Evolutionary conservation across 2,329 filamentous ascomycete species (phyloP), one percentile per base, ranked within the genome.

Genomic region (Exophiala xenobiotica): DNA sequence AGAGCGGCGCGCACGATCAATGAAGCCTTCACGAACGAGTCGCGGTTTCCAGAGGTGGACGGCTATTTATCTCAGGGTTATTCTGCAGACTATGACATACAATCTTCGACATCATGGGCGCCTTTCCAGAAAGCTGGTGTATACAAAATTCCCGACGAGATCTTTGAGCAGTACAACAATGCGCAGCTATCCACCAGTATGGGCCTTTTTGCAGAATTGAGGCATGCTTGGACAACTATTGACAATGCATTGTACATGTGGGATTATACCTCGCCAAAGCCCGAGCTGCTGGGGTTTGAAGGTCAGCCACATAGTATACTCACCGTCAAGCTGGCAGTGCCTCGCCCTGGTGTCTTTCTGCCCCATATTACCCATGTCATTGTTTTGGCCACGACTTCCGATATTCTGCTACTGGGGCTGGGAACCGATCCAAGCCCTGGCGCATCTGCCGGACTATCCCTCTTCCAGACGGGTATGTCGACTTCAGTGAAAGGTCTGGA

Each of bases 171-270:
- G 67, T 92, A 95, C 69, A 95, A 99, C 63, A 78, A 82, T 45
- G 87, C 88, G 51, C 85, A 95, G 66, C 83, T 96, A 19, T 86
- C 87, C 53, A 96, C 91, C n/a, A 82, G 83, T 64, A 95, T 99
- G 87, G 95, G 95, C 7, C 76, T 99, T 26, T 97, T 99, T 69
- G 88, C 93, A 14, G 88, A 95, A 70, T 80, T 99, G 64, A 91
- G 92, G 64, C 90, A 97, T 70, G 93, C 92, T 23, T 99, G 91
- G 88, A 88, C 96, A 49, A 83, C 88, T 19, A 93, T 99, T 67
- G 93, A 99, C 73, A 96, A 95, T 72, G 88, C 89, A 56, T 78
- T 99, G 38, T 99, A 96, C 67, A 78, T 99, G 12, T 99, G 95
- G 95, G 92, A 99, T 71, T 99, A 96, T 69, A 96, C 90, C 5